These are phyloP conservation scores for Chaetomium fimeti DNA, from an alignment of 495 filamentous ascomycete genomes.

Conservation along the genomic window DNA sequence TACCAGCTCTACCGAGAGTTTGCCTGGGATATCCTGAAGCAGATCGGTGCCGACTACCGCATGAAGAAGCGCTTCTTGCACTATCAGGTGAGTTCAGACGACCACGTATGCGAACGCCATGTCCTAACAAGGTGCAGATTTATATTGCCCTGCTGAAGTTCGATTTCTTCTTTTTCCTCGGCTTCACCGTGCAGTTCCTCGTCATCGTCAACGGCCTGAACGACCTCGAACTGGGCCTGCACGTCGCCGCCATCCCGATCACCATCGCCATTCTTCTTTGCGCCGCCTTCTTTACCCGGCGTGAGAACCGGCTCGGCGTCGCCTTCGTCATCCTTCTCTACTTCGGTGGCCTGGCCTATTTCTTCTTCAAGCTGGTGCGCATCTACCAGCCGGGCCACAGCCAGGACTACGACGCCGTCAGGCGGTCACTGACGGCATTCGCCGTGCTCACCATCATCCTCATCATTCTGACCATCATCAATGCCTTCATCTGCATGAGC, in stretches of 20 bases:
- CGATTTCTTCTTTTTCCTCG: slow-evolving; percentile 99
- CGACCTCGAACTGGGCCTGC: slow-evolving; percentile 77
- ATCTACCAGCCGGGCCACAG: slow-evolving; percentile 70
- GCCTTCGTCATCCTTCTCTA: slow-evolving; percentile 75
- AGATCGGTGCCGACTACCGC: slow-evolving; percentile 93
- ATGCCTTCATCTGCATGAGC: slow-evolving; percentile 77
- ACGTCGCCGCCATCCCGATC: slow-evolving; percentile 82
- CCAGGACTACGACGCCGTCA: slow-evolving; percentile 66
- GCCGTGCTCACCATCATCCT: slow-evolving; percentile 87
- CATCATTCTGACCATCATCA: slow-evolving; percentile 84
- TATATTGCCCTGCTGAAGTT: slow-evolving; percentile 98
- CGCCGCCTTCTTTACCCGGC: slow-evolving; percentile 79
- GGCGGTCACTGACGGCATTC: slow-evolving; percentile 82
- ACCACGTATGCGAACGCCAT: background rate
- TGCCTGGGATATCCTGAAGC: slow-evolving; percentile 98
- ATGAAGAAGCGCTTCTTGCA: slow-evolving; percentile 96
- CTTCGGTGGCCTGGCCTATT: slow-evolving; percentile 88
- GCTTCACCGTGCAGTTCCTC: slow-evolving; percentile 95
- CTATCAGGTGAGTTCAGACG: slow-evolving; percentile 70
- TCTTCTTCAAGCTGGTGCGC: slow-evolving; percentile 95
- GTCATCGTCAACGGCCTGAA: slow-evolving; percentile 75
- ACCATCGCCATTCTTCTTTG: slow-evolving; percentile 83
- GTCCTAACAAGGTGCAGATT: slow-evolving; percentile 55
- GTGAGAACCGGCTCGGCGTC: slow-evolving; percentile 80
- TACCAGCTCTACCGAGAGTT: slow-evolving; percentile 99